A percentile compares a stretch with the other conserved stretches of the same genome.
Conservation (phyloP, 1,284 basidiomycete species). For the Sparassis latifolia region DNA sequence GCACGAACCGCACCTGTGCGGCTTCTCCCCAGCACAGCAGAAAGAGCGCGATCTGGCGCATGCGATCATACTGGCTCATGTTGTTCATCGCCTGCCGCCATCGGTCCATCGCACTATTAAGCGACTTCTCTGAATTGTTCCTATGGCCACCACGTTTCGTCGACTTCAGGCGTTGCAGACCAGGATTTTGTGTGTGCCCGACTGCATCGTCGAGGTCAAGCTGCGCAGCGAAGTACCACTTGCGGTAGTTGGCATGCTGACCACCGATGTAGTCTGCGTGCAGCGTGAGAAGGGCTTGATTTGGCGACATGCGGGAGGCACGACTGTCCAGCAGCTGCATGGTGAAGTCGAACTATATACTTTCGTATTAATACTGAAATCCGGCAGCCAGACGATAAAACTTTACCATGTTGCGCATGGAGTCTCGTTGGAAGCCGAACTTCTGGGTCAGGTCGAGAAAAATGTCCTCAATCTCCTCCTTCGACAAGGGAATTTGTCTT, state of each 20-base stretch:
- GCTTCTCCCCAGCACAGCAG: conserved; percentile 98
- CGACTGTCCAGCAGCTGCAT: conserved; percentile 98
- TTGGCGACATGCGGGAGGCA: conserved; percentile 95
- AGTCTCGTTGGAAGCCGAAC: conserved; percentile 96
- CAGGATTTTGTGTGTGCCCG: conserved; percentile 88
- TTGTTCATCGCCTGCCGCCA: conserved; percentile 99
- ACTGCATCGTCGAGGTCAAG: conserved; percentile 98
- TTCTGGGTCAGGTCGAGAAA: conserved; percentile 98
- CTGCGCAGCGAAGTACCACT: conserved; percentile 99
- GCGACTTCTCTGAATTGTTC: conserved; percentile 68
- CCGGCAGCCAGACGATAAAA: too few relatives aligned
- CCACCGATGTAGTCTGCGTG: conserved; percentile 99
- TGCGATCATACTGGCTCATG: conserved; percentile 97
- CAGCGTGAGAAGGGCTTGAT: conserved; percentile 90
- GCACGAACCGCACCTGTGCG: conserved; percentile 96
- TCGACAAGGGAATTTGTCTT: conserved; percentile 90
- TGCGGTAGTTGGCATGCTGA: conserved; percentile 93
- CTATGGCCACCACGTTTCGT: conserved; percentile 61
- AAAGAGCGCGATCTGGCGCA: conserved; percentile 94
- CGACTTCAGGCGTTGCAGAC: conserved; percentile 78
- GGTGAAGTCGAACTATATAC: conserved; percentile 82
- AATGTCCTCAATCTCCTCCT: conserved; percentile 99
- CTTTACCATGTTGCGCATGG: conserved; percentile 84
- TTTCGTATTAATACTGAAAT: too few relatives aligned
- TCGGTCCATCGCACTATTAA: conserved; percentile 82